Conservation (phyloP, 768 basidiomycete genomes). For the Rhodotorula diobovata region DNA sequence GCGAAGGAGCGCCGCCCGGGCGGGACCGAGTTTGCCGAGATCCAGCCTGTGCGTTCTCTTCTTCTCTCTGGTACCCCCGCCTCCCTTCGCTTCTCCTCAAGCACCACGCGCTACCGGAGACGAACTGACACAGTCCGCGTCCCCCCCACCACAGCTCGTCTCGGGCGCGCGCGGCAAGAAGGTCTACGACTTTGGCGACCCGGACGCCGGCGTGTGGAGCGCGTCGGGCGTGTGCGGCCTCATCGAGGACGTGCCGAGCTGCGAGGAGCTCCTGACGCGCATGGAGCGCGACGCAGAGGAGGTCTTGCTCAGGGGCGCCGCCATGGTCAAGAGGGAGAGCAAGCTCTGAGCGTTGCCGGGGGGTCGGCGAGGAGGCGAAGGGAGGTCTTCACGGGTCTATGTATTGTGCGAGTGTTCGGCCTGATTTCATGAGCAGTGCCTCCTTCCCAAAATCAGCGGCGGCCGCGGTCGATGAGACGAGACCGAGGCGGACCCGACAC, state of each 20-base stretch:
- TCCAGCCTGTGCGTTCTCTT: conserved; percentile 21
- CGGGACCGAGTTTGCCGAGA: conserved; percentile 72
- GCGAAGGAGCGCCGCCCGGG: conserved; percentile 70
- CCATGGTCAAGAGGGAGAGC: conserved; percentile 11
- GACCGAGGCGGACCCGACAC: too few relatives aligned
- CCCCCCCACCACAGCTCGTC: conserved; percentile 51
- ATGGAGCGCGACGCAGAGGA: conserved; percentile 72
- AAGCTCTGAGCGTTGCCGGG: conserved; percentile 10
- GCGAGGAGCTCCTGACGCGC: conserved; percentile 62
- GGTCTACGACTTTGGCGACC: conserved; percentile 63
- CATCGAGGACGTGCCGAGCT: conserved; percentile 79
- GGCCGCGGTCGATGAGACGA: too few relatives aligned
- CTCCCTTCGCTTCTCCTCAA: background rate
- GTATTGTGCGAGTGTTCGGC: background rate
- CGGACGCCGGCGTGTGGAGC: conserved; percentile 80
- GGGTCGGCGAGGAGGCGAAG: too few relatives aligned
- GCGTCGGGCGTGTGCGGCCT: conserved; percentile 45
- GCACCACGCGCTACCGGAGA: too few relatives aligned
- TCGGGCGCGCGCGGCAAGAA: conserved; percentile 49
- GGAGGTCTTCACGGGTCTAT: background rate
- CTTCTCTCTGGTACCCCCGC: background rate
- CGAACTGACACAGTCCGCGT: too few relatives aligned
- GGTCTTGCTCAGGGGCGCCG: conserved; percentile 17
- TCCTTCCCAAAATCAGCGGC: too few relatives aligned
- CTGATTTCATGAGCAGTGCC: background rate